Evolutionary conservation across 805 yeast genomes (phyloP).

Genomic region (Sugiyamaella americana): DNA sequence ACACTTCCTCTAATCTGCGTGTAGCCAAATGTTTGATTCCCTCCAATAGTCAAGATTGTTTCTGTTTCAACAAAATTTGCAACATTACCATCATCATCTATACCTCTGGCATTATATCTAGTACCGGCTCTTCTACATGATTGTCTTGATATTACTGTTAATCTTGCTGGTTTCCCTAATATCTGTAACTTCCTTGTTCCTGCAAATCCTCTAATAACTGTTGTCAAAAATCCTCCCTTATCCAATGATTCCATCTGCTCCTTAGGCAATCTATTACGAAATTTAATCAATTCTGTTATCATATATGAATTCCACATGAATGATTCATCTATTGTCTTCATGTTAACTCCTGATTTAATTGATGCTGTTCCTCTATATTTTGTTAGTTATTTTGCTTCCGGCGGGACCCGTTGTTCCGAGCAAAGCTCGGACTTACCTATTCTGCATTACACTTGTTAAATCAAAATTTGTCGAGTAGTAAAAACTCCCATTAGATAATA

Average conservation of each 20-base stretch:
- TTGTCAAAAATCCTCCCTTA: conserved; percentile 73
- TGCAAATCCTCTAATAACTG: conserved; percentile 94
- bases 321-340: conserved; percentile 60
- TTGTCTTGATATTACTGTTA: conserved; percentile 85
- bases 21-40: conserved; percentile 58
- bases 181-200: conserved; percentile 50
- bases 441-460: conserved; percentile 78
- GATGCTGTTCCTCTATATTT: conserved; percentile 2
- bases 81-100: conserved; percentile 90
- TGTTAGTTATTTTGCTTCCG: not conserved
- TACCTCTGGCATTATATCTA: conserved; percentile 88
- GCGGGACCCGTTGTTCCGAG: not conserved
- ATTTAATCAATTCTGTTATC: conserved; percentile 74
- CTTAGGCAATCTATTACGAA: conserved; percentile 62
- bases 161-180: conserved; percentile 36
- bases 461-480: conserved; percentile 91
- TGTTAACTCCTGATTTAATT: conserved; percentile 10
- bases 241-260: conserved; percentile 58
- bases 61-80: conserved; percentile 97
- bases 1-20: conserved; percentile 93
- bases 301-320: conserved; percentile 97
- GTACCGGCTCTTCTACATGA: conserved; percentile 99
- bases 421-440: conserved; percentile 38
- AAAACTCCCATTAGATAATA: conserved; percentile 81
- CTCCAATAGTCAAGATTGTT: conserved; percentile 53